phyloP scores from a whole-genome alignment of 2,329 filamentous ascomycete species.

The Dendryphion nanum region DNA sequence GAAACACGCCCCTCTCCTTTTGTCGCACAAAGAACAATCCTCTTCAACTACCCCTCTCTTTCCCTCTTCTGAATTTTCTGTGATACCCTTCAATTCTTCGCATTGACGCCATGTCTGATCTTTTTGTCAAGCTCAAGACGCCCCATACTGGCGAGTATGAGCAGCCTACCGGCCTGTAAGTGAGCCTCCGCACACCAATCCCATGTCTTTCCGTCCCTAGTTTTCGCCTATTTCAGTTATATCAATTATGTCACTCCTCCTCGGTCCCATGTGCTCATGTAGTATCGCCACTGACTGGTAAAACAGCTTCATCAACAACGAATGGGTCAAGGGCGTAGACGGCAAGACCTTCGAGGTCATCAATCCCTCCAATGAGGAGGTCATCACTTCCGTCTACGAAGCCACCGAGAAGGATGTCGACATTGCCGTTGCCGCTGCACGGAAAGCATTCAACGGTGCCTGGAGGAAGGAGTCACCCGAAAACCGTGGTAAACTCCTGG shows the following conservation, averaged over 20 bases:
- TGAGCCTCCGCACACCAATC: constrained; percentile 17
- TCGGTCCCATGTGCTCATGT: not conserved
- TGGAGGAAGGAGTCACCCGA: constrained; percentile 70
- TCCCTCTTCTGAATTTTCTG: constrained; percentile 2
- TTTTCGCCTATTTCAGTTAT: too few relatives aligned
- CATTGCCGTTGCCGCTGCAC: constrained; percentile 78
- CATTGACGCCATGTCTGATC: constrained; percentile 42
- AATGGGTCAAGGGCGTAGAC: constrained; percentile 80
- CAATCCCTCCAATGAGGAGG: constrained; percentile 82
- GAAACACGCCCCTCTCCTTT: too few relatives aligned
- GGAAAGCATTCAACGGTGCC: constrained; percentile 75
- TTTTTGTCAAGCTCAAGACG: constrained; percentile 63
- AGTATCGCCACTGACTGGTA: constrained; percentile 13
- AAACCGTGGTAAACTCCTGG: constrained; percentile 66
- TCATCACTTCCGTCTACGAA: constrained; percentile 79
- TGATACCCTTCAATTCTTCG: constrained; percentile 2
- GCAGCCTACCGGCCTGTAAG: constrained; percentile 55
- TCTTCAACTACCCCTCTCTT: constrained; percentile 12
- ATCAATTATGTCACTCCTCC: not conserved
- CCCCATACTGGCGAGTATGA: constrained; percentile 61
- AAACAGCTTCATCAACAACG: constrained; percentile 83
- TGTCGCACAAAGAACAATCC: too few relatives aligned
- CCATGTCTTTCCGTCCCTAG: not conserved
- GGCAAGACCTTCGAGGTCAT: constrained; percentile 91
- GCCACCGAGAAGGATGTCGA: constrained; percentile 83